Percentiles rank a stretch among this genome's conserved stretches.
Evolutionary conservation across 2,329 filamentous ascomycete species (phyloP).

Genomic region (Colletotrichum spinosum): DNA sequence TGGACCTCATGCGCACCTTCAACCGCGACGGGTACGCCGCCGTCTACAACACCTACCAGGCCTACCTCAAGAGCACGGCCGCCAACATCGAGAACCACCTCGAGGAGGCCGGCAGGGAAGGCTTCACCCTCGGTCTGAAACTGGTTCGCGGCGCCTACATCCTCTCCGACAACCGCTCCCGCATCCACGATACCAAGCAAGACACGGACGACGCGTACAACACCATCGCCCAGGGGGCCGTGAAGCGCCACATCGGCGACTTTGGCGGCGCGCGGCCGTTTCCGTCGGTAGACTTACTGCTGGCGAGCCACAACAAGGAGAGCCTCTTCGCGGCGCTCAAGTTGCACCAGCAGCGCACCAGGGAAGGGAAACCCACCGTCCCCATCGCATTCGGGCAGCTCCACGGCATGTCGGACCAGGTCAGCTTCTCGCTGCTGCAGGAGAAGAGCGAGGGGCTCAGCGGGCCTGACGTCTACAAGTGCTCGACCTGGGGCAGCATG

Average conservation of each 20-base stretch:
- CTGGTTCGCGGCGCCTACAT: slow-evolving; percentile 69
- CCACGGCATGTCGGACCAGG: slow-evolving; percentile 69
- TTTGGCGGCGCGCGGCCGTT: slow-evolving; percentile 55
- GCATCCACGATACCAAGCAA: slow-evolving; percentile 66
- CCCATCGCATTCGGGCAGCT: slow-evolving; percentile 63
- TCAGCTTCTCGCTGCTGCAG: slow-evolving; percentile 62
- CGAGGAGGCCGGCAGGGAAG: slow-evolving; percentile 54
- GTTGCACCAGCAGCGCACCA: slow-evolving; percentile 56
- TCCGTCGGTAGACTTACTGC: slow-evolving; percentile 59
- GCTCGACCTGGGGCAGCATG: slow-evolving; percentile 53
- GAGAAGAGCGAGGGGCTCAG: slow-evolving; percentile 42
- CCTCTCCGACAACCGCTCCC: slow-evolving; percentile 56
- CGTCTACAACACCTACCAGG: slow-evolving; percentile 67
- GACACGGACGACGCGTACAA: slow-evolving; percentile 66
- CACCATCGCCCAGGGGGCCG: slow-evolving; percentile 56
- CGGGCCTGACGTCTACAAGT: slow-evolving; percentile 52
- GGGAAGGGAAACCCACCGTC: slow-evolving; percentile 46
- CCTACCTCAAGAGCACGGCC: slow-evolving; percentile 63
- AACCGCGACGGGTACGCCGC: slow-evolving; percentile 51
- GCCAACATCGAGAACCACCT: slow-evolving; percentile 58
- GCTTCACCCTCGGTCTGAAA: slow-evolving; percentile 66
- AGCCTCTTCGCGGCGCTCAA: slow-evolving; percentile 55
- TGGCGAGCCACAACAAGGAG: slow-evolving; percentile 64
- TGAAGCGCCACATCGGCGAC: slow-evolving; percentile 43
- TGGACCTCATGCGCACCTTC: slow-evolving; percentile 51